Evolutionary conservation across 495 filamentous ascomycete species (phyloP), one percentile per base, ranked within the genome.

Genomic region (Aspergillus mulundensis): DNA sequence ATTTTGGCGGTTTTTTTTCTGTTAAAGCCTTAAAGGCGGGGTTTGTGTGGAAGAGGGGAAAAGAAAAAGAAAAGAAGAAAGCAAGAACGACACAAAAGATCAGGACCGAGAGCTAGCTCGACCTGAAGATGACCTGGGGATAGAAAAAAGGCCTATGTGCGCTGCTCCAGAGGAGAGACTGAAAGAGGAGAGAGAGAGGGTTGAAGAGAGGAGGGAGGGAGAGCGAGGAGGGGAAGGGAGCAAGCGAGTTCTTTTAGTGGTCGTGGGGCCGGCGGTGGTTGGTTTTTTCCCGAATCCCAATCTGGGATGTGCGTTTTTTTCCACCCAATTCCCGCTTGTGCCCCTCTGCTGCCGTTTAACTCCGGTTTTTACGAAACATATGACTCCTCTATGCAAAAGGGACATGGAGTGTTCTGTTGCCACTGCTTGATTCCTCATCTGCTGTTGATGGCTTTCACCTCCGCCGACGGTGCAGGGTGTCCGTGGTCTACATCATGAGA

Each of bases 1-100:
- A 98, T 98, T 71, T 90, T 96, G 86, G 77, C 90, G 87, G 90
- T 87, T 73, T 83, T 88, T 76, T 64, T 48, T n/a, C n/a, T 49
- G 62, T 70, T 69, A 81, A 74, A 61, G 64, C 70, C 70, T 59
- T 65, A 69, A 70, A 72, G 73, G 71, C 71, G 66, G 67, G 74
- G 64, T 68, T 66, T 50, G 61, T 53, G 57, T 50, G 56, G 53
- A 38, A 45, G 40, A 34, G 28, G 28, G 21, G 38, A 41, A 21
- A n/a, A 54, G 61, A 57, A 40, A 57, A 54, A 60, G 42, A 56
- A 58, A 52, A 55, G 25, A 62, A 56, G 55, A 64, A 57, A 61
- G 36, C 61, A 55, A 64, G 63, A 68, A 69, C 56, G 68, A 61
- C 70, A 77, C 72, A 74, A 74, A 61, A 68, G 68, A 71, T 64